Base-by-base conservation (phyloP, 345 rosid genomes). In the Geranium brycei region DNA sequence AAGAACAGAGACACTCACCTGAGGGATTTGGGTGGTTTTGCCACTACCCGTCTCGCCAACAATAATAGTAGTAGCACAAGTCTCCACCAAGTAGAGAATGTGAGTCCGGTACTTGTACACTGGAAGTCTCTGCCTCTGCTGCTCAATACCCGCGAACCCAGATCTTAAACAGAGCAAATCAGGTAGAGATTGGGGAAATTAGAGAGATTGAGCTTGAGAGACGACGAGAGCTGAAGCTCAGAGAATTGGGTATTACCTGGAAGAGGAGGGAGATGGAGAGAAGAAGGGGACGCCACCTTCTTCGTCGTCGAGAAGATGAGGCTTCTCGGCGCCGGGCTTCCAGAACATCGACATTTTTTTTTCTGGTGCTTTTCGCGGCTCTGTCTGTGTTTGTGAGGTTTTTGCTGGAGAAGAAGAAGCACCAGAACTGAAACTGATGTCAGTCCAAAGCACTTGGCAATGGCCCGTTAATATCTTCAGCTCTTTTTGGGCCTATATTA, bases 11-110 rank as follows among this genome's bases (percentile, higher is more conserved):
- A 15, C 64, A 62, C 23, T 10, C 68, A 93, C 97, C 97, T 93
- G 99, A 59, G 97, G 95, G 65, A 90, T 90, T 73, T 89, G 99
- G 4, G 97, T 92, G 67, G 99, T 93, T 78, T 90, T 93, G 58
- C 99, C 99, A 71, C 99, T 90, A 4, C 99, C 99, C 57, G 98
- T 93, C 80, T 93, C 99, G 18, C 99, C 99, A 62, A 93, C 97
- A 47, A 93, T 66, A 51, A 93, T 75, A 61, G 95, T 87, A n/a
- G 96, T 88, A n/a, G 87, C 96, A 62, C 85, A 95, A 75, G 83
- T 77, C 81, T 90, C 97, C 62, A 85, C 95, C 76, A 90, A 71
- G 74, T 93, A 93, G 17, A 93, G 79, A 77, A 93, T 86, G 11
- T 85, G 79, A 7, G 86, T 83, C 32, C 87, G 79, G 76, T 87